These are phyloP conservation scores for Trichoderma koningii DNA, from an alignment of 2,329 filamentous ascomycete genomes.

Conservation along the genomic window DNA sequence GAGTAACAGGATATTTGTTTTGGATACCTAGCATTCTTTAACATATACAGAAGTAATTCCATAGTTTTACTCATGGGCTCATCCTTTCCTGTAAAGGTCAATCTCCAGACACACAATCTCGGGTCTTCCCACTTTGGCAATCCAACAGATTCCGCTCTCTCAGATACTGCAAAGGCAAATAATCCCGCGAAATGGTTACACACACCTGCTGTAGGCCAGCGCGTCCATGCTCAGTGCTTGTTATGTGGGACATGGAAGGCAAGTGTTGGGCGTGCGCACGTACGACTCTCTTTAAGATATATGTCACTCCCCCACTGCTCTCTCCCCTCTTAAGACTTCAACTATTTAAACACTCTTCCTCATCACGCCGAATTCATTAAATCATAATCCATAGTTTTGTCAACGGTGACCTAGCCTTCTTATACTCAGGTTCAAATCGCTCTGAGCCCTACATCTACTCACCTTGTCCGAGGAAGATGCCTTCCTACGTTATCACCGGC, in stretches of 20 bases:
- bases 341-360: background rate
- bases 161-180: too few species aligned
- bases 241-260: background rate
- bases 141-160: too few species aligned
- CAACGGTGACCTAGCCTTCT: too few species aligned
- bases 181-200: background rate
- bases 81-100: too few species aligned
- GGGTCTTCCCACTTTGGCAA: background rate
- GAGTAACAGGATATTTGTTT: too few species aligned
- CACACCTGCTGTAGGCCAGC: background rate
- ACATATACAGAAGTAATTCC: too few species aligned
- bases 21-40: too few species aligned
- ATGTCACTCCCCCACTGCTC: background rate
- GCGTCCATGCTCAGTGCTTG: background rate
- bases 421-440: too few species aligned
- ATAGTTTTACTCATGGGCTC: too few species aligned
- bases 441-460: background rate
- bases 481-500: constrained; percentile 10
- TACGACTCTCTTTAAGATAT: too few species aligned
- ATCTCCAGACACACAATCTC: background rate
- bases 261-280: background rate
- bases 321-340: background rate
- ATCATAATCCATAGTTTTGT: accelerated
- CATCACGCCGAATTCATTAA: background rate
- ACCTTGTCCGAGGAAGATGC: background rate